Base-by-base conservation (phyloP, 768 basidiomycete species). In the Boletellus ananas region DNA sequence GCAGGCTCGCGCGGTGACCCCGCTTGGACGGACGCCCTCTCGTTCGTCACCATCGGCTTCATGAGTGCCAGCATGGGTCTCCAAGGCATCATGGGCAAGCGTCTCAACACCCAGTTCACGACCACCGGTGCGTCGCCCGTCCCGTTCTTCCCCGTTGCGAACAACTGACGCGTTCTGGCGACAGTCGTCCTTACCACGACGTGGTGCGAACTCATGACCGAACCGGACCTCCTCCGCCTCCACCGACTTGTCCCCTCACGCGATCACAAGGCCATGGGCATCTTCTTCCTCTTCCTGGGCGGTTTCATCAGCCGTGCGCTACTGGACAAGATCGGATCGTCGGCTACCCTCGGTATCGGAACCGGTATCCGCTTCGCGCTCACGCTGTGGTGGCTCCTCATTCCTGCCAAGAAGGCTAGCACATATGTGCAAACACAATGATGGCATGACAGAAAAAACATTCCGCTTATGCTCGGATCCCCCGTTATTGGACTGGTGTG, bases 201-300 rank as follows among this genome's bases (percentile, higher is more conserved):
- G 49, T 94, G 90, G 90, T 89, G 90, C 57, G 91, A 94, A 59
- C 79, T 94, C 42, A 78, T 88, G 77, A 83, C 84, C 43, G 89
- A 91, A 65, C 90, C 90, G 0, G 69, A 79, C 41, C 78, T 94
- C 18, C 86, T 93, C 74, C 60, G 74, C 21, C 49, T 79, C 40
- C 74, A 75, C 35, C 71, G 77, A 43, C 69, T 69, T 44, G 76
- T 87, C 53, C 64, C 63, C 9, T 74, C 83, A 1, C 82, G 89
- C 41, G 89, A 93, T 64, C 82, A 88, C 68, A 83, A 84, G 62
- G 61, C 82, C 39, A 72, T 87, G 58, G 89, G 82, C 3, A 81
- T 87, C 47, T 25, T 69, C 33, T 64, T 78, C n/a, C 77, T 93
- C 45, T 90, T 94, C 67, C 16, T 87, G 23, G 91, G 91, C 11